A percentile compares a stretch with the other conserved stretches of the same genome.
phyloP scores from a whole-genome alignment of 73 alveolate species.

The Uronychia setigera region DNA sequence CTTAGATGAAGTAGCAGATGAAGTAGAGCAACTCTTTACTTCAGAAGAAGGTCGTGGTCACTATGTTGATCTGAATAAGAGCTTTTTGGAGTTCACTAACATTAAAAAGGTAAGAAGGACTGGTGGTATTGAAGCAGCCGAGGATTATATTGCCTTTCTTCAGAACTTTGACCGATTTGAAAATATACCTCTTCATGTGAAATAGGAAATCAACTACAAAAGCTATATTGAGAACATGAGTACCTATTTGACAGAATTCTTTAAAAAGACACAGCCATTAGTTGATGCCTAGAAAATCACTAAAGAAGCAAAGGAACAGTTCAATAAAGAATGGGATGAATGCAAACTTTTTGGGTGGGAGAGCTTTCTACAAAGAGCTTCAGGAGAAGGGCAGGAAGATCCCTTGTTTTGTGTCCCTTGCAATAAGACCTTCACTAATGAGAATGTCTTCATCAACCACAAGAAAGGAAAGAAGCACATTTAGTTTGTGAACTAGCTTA shows the following conservation, averaged over 20 bases:
- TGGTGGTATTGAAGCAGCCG: slow-evolving; percentile 37
- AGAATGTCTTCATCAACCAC: slow-evolving; percentile 87
- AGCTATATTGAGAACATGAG: slow-evolving; percentile 63
- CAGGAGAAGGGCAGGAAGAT: slow-evolving; percentile 30
- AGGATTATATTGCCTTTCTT: slow-evolving; percentile 81
- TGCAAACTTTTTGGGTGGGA: slow-evolving; percentile 78
- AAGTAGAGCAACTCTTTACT: slow-evolving; percentile 56
- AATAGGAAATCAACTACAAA: slow-evolving; percentile 49
- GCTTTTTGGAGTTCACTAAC: slow-evolving; percentile 61
- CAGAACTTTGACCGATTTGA: slow-evolving; percentile 80
- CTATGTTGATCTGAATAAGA: slow-evolving; percentile 76
- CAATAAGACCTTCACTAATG: slow-evolving; percentile 86
- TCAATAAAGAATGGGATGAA: slow-evolving; percentile 72
- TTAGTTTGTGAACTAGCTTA: slow-evolving; percentile 69
- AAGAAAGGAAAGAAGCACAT: slow-evolving; percentile 91
- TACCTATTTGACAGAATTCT: slow-evolving; percentile 63
- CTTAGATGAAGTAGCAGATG: slow-evolving; percentile 47
- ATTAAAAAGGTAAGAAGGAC: slow-evolving; percentile 59
- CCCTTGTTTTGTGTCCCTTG: slow-evolving; percentile 78
- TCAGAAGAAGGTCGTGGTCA: slow-evolving; percentile 83
- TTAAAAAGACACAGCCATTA: slow-evolving; percentile 70
- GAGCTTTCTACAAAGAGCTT: slow-evolving; percentile 27
- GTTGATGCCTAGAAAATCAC: slow-evolving; percentile 57
- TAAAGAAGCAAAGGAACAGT: slow-evolving; percentile 36
- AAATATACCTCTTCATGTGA: slow-evolving; percentile 69